phyloP scores from a whole-genome alignment of 1,139 yeast genomes.

The Pichia sp. region DNA sequence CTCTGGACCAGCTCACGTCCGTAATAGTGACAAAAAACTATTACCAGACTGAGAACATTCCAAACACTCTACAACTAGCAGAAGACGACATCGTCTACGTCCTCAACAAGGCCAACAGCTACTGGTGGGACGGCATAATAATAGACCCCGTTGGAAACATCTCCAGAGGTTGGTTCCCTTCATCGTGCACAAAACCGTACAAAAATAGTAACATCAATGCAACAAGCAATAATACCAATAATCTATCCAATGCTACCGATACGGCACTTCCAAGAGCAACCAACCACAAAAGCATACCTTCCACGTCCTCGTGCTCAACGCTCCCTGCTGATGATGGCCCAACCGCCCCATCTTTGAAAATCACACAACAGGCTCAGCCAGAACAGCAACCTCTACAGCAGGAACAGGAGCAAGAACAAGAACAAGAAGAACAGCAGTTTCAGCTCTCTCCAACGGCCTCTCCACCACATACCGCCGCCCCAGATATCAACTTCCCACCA shows the following conservation, averaged over 20 bases:
- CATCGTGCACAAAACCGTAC: conserved; percentile 44
- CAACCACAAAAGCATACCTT: too few relatives aligned
- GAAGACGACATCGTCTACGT: conserved; percentile 54
- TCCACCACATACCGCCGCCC: too few relatives aligned
- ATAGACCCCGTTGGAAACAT: conserved; percentile 42
- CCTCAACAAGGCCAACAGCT: conserved; percentile 49
- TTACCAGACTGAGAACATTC: conserved; percentile 44
- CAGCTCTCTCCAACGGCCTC: too few relatives aligned
- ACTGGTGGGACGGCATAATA: conserved; percentile 80
- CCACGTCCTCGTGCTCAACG: too few relatives aligned
- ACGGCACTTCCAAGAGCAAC: too few relatives aligned
- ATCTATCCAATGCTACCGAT: background rate
- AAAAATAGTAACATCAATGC: background rate
- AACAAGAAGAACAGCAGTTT: too few relatives aligned
- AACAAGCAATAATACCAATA: background rate
- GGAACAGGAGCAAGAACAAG: too few relatives aligned
- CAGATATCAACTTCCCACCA: too few relatives aligned
- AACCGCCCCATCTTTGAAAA: too few relatives aligned
- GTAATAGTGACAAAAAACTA: conserved; percentile 50
- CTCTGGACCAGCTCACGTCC: conserved; percentile 37
- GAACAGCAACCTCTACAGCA: too few relatives aligned
- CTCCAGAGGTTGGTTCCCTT: conserved; percentile 78
- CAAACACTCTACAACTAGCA: conserved; percentile 45
- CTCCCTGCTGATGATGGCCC: too few relatives aligned
- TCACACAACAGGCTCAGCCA: too few relatives aligned